phyloP scores from a whole-genome alignment of 495 filamentous ascomycete species.

The Wilcoxina mikolae region DNA sequence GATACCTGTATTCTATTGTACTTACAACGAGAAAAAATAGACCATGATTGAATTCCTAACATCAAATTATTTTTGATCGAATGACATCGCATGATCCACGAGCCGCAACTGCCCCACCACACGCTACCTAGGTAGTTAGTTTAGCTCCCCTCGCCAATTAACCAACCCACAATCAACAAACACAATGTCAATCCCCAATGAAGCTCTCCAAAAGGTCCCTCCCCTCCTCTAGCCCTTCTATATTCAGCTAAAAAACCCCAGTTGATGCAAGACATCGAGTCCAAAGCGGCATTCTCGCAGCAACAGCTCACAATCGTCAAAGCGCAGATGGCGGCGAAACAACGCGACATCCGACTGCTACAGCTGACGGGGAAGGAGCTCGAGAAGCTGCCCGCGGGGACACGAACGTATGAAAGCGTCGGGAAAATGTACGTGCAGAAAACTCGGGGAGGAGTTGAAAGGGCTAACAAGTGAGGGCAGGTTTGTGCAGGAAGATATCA shows the following conservation, averaged over 20 bases:
- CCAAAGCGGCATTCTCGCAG: conserved; percentile 69
- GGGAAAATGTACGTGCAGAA: conserved; percentile 3
- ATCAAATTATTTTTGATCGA: too few relatives aligned
- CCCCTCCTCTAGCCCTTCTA: background rate
- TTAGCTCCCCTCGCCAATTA: too few relatives aligned
- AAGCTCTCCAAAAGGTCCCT: conserved; percentile 82
- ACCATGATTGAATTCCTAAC: too few relatives aligned
- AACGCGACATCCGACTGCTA: conserved; percentile 3
- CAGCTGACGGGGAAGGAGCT: conserved; percentile 5
- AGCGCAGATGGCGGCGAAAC: conserved; percentile 55
- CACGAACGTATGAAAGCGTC: background rate
- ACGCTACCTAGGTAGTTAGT: too few relatives aligned
- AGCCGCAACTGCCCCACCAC: too few relatives aligned
- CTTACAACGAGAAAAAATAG: too few relatives aligned
- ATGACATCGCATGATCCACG: too few relatives aligned
- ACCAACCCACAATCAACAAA: too few relatives aligned
- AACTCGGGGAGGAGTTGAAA: conserved; percentile 58
- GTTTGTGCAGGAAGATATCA: conserved; percentile 36
- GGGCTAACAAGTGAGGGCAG: conserved; percentile 76
- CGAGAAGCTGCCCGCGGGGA: background rate
- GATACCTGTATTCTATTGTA: too few relatives aligned
- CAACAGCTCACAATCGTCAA: conserved; percentile 83
- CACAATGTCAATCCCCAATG: conserved; percentile 87
- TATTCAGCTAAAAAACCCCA: conserved; percentile 28
- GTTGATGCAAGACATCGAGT: conserved; percentile 89